Base-by-base conservation (phyloP, 768 basidiomycete species). In the Russula brevipes region DNA sequence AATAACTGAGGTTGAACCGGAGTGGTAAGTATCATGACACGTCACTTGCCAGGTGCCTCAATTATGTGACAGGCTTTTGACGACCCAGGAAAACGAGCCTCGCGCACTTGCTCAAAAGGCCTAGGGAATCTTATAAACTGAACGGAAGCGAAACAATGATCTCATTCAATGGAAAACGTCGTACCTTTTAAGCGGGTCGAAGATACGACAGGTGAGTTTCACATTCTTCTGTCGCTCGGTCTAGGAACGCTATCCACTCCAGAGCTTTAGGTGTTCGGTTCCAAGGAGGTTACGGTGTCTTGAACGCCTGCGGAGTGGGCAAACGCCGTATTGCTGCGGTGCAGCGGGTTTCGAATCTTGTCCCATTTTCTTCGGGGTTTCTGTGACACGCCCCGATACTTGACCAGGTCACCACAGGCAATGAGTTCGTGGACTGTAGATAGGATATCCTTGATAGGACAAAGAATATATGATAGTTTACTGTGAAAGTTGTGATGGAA, bases 1-100 rank as follows among this genome's bases (percentile, higher is more conserved):
- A 66, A 73, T 98, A 39, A 97, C 96, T 1, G 93, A 95, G 69
- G 91, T 98, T 49, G 94, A 98, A 70, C 86, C 94, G 45, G 95
- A 98, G 69, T 98, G 96, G 96, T 87, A 69, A 70, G 76, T 33
- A 33, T 31, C 9, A 41, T 41, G 52, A 49, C 50, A 44, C 45
- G 57, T 47, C 57, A 59, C 57, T 45, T n/a, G 19, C 31, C 4
- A 36, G n/a, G 30, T 57, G n/a, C 16, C 54, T 55, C 41, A 64
- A 31, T 35, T 11, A 39, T 5, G 17, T 42, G 35, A n/a, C 61
- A 65, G 64, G 64, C 49, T 65, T 41, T 50, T 65, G 39, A 30
- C 42, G 39, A 30, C 42, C 17, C 45, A 41, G 47, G 55, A 65
- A 65, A 46, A 39, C 5, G 36, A 50, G 3, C 10, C 30, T 35